These are phyloP conservation scores for Pachysandra terminalis DNA, from an alignment of 164 flowering plant genomes.

Conservation along the genomic window DNA sequence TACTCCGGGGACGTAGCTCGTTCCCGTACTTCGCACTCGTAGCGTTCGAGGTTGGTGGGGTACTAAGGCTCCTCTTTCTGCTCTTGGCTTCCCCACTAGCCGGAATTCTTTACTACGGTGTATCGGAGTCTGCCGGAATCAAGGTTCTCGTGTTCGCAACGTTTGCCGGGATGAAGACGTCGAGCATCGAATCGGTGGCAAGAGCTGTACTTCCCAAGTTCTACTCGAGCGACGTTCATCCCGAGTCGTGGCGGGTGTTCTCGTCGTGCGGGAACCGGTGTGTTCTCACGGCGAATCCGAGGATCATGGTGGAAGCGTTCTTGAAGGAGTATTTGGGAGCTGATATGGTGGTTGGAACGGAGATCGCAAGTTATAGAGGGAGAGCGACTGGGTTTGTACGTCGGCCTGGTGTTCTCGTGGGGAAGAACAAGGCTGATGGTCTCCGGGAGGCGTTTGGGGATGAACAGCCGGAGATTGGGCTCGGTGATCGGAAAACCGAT, in stretches of 20 bases:
- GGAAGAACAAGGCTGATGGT: slow-evolving; percentile 27
- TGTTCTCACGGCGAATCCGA: slow-evolving; percentile 32
- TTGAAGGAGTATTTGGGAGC: slow-evolving; percentile 28
- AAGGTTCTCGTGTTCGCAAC: slow-evolving; percentile 33
- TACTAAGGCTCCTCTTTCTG: slow-evolving; percentile 26
- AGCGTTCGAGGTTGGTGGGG: slow-evolving; percentile 38
- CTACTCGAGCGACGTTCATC: slow-evolving; percentile 36
- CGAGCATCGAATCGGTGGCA: slow-evolving; percentile 39
- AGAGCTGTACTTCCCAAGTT: slow-evolving; percentile 47
- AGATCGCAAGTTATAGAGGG: slow-evolving; percentile 24
- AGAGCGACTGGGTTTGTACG: slow-evolving; percentile 39
- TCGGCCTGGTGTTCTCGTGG: slow-evolving; percentile 35
- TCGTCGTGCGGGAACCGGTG: slow-evolving; percentile 34
- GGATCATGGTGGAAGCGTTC: slow-evolving; percentile 32
- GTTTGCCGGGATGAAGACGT: slow-evolving; percentile 29
- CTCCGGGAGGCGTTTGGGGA: slow-evolving; percentile 28
- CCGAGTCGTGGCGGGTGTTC: slow-evolving; percentile 43
- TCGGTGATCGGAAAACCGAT: slow-evolving; percentile 41
- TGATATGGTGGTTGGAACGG: slow-evolving; percentile 30
- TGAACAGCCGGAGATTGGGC: slow-evolving; percentile 30
- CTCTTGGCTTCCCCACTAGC: slow-evolving; percentile 31
- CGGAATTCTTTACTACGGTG: slow-evolving; percentile 25
- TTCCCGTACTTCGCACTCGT: slow-evolving; percentile 42
- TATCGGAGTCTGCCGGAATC: slow-evolving; percentile 35
- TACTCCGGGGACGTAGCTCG: slow-evolving; percentile 31